These are phyloP conservation scores for Camelina sativa DNA, from an alignment of 345 rosid species.

Conservation along the genomic window DNA sequence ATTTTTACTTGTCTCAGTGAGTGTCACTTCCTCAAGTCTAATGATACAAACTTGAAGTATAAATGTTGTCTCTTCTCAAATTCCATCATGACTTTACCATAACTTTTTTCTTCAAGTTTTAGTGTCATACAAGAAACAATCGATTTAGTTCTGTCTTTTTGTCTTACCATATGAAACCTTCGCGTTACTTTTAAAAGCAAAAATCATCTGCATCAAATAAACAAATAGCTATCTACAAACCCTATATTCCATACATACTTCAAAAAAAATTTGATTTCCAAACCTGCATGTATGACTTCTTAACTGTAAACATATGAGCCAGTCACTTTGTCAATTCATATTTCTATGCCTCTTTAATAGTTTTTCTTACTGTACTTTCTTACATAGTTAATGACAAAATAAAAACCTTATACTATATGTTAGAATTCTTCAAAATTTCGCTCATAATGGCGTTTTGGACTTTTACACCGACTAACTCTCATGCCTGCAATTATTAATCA, in stretches of 20 bases:
- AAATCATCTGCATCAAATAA: neutral
- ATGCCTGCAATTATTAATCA: constrained; percentile 39
- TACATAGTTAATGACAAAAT: neutral
- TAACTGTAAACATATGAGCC: neutral
- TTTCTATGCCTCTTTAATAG: neutral
- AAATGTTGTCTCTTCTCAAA: constrained; percentile 28
- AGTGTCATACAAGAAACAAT: constrained; percentile 35
- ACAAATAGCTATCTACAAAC: constrained; percentile 1
- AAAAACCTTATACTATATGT: neutral
- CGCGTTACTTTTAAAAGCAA: neutral
- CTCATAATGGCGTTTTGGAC: constrained; percentile 31
- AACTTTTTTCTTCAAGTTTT: neutral
- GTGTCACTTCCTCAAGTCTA: constrained; percentile 28
- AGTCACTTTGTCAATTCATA: neutral
- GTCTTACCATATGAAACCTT: constrained; percentile 20
- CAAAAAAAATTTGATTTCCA: neutral
- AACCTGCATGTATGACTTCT: neutral
- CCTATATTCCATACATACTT: neutral
- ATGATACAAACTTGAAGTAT: constrained; percentile 30
- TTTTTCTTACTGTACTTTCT: neutral
- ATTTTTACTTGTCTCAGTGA: constrained; percentile 6
- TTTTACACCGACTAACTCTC: constrained; percentile 31
- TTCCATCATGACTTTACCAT: constrained; percentile 20
- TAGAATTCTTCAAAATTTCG: neutral
- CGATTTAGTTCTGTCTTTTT: constrained; percentile 27